Percentiles rank a stretch among this genome's conserved stretches.
These are phyloP conservation scores for Arachis hypogaea DNA, from an alignment of 306 rosid genomes.

Conservation along the genomic window DNA sequence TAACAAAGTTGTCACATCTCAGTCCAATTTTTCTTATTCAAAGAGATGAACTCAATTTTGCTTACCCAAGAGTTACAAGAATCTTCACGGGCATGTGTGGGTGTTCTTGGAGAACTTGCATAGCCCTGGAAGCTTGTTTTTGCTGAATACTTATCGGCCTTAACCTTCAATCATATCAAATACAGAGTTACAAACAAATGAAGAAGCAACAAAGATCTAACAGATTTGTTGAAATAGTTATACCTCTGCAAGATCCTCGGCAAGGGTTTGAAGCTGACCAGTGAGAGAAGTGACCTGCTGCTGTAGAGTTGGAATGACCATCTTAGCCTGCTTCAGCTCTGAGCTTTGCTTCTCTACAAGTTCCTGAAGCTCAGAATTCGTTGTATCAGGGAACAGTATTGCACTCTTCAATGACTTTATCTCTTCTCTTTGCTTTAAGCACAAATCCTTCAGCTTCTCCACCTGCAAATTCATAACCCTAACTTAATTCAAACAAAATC, in stretches of 20 bases:
- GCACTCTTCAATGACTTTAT: conserved; percentile 81
- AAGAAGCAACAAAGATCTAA: not conserved
- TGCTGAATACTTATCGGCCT: conserved; percentile 80
- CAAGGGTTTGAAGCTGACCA: conserved; percentile 91
- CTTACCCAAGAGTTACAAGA: conserved; percentile 78
- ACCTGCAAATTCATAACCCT: conserved; percentile 52
- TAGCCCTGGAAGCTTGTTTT: conserved; percentile 48
- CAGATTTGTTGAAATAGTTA: not conserved
- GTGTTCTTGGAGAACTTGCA: conserved; percentile 77
- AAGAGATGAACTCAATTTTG: not conserved
- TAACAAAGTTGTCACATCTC: no score
- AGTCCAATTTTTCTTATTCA: no score
- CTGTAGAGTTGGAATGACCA: conserved; percentile 87
- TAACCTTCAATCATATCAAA: conserved; percentile 61
- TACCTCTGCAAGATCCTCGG: conserved; percentile 97
- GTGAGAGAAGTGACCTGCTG: conserved; percentile 94
- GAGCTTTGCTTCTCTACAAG: conserved; percentile 81
- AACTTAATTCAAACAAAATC: not conserved
- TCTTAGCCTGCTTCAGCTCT: conserved; percentile 87
- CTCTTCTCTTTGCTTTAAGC: conserved; percentile 95
- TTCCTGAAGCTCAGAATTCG: conserved; percentile 81
- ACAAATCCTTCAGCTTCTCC: conserved; percentile 93
- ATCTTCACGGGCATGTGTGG: conserved; percentile 53
- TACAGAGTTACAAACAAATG: not conserved
- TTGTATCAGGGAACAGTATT: conserved; percentile 78